These are phyloP conservation scores for Plasmopara viticola DNA, from an alignment of 352 stramenopile genomes.

Conservation along the genomic window DNA sequence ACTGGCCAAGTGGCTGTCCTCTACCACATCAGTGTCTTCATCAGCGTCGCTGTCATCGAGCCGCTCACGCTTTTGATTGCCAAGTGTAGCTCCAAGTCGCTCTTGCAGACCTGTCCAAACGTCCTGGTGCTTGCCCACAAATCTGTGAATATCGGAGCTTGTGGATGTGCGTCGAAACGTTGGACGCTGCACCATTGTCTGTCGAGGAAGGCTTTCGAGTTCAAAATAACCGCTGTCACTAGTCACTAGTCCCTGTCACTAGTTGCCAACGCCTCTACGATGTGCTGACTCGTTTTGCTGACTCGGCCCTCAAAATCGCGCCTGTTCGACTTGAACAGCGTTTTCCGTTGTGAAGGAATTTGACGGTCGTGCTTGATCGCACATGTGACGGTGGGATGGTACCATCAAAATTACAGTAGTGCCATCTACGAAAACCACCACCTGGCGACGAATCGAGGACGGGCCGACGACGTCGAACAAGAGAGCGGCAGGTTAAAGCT, in stretches of 20 bases:
- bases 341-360: conserved; percentile 17
- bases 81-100: conserved; percentile 17
- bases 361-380: conserved; percentile 6
- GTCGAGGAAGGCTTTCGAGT: conserved; percentile 1
- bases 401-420: background rate
- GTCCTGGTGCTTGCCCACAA: conserved; percentile 21
- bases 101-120: conserved; percentile 24
- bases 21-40: conserved; percentile 17
- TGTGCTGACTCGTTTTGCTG: conserved; percentile 15
- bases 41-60: conserved; percentile 13
- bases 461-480: conserved; percentile 10
- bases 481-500: conserved; percentile 11
- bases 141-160: conserved; percentile 15
- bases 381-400: conserved; percentile 3
- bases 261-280: conserved; percentile 5
- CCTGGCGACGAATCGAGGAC: conserved; percentile 3
- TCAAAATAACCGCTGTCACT: background rate
- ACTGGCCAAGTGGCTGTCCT: conserved; percentile 21
- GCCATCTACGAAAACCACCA: background rate
- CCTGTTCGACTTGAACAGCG: too few relatives aligned
- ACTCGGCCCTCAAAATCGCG: conserved; percentile 10
- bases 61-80: background rate
- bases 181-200: conserved; percentile 16
- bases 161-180: conserved; percentile 6
- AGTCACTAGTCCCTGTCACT: conserved; percentile 11